phyloP scores from a whole-genome alignment of 2,329 filamentous ascomycete genomes.

The Scedosporium dehoogii region DNA sequence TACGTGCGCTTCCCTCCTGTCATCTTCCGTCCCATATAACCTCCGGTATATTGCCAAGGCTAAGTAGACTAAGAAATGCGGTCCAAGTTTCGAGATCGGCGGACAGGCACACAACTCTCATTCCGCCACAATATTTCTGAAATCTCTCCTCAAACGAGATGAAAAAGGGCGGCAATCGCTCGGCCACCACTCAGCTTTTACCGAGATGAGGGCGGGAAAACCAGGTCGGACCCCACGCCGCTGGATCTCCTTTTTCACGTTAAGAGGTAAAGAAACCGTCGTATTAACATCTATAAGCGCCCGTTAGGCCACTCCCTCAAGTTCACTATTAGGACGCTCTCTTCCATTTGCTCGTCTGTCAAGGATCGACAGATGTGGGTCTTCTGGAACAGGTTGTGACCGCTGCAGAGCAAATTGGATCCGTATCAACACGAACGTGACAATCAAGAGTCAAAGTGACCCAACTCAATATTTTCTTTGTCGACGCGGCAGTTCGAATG shows the following conservation, averaged over 20 bases:
- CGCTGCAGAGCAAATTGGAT: background rate
- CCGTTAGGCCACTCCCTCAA: too few species aligned
- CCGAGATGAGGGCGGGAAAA: background rate
- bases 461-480: too few species aligned
- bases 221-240: background rate
- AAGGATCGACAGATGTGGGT: background rate
- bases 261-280: too few species aligned
- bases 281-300: too few species aligned
- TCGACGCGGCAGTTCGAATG: too few species aligned
- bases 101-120: background rate
- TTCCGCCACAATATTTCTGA: background rate
- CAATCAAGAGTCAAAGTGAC: too few species aligned
- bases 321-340: background rate
- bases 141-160: background rate
- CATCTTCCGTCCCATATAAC: background rate
- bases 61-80: background rate
- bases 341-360: background rate
- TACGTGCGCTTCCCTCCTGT: background rate
- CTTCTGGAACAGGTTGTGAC: background rate
- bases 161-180: background rate
- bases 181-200: background rate
- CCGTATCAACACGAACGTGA: background rate
- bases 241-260: background rate
- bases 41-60: background rate
- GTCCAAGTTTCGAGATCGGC: background rate